Evolutionary conservation across 2,329 filamentous ascomycete species (phyloP).

Genomic region (Corynespora cassiicola): DNA sequence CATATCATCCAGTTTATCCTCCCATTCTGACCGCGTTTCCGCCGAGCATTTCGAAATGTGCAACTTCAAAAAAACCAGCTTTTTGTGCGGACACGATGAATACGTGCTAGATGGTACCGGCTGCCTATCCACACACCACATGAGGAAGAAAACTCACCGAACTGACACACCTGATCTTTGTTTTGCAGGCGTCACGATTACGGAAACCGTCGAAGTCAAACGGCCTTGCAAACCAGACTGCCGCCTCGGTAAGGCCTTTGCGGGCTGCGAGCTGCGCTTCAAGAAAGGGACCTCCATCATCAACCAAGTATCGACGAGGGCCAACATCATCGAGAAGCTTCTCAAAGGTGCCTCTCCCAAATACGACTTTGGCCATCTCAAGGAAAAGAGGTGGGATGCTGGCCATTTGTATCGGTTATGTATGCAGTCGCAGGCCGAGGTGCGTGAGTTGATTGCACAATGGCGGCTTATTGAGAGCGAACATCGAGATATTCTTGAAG

Average conservation of each 20-base stretch:
- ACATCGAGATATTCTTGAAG: not conserved
- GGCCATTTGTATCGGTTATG: not conserved
- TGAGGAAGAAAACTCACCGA: not conserved
- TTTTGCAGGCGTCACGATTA: not conserved
- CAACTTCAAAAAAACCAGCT: conserved; percentile 1
- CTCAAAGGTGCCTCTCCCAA: not conserved
- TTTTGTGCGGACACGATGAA: conserved; percentile 3
- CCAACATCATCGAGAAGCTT: not conserved
- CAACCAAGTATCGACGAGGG: not conserved
- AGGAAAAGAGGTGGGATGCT: not conserved
- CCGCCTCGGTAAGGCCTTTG: not conserved
- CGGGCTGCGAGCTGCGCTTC: not conserved
- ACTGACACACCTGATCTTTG: not conserved
- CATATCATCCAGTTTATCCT: too few species aligned
- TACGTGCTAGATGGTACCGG: not conserved
- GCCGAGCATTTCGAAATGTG: too few species aligned
- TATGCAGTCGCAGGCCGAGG: not conserved
- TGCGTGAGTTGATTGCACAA: not conserved
- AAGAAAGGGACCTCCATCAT: not conserved
- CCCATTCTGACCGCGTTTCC: too few species aligned
- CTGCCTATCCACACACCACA: not conserved
- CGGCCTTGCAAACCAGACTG: not conserved
- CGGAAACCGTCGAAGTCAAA: not conserved
- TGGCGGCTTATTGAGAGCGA: not conserved
- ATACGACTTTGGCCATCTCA: not conserved